These are phyloP conservation scores for Celoporthe dispersa DNA, from an alignment of 2,329 filamentous ascomycete genomes.

Conservation along the genomic window DNA sequence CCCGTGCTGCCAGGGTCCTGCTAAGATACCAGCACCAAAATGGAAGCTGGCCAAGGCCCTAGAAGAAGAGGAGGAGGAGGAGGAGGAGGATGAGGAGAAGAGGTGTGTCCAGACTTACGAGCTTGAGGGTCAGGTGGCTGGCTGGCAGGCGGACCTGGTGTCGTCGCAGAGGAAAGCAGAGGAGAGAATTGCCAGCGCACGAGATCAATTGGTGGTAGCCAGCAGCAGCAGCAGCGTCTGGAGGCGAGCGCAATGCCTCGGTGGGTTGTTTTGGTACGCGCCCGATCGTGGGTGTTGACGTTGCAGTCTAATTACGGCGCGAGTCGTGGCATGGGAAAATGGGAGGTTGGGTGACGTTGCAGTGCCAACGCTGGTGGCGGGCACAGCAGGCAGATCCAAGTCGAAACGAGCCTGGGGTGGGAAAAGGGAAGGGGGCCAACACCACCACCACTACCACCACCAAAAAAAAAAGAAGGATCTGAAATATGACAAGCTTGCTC, in stretches of 20 bases:
- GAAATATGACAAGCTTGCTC: not conserved
- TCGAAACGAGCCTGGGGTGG: conserved; percentile 3
- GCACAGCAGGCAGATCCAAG: conserved; percentile 5
- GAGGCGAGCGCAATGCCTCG: conserved; percentile 1
- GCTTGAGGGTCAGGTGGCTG: conserved; percentile 23
- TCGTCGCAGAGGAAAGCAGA: conserved; percentile 19
- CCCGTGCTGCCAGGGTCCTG: not conserved
- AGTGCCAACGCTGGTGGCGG: conserved; percentile 27
- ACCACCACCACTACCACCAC: too few relatives aligned
- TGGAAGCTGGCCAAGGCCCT: conserved; percentile 6
- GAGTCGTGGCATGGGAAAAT: conserved; percentile 28
- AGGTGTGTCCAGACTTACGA: conserved; percentile 20
- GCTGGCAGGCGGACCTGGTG: conserved; percentile 20
- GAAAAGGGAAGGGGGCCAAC: not conserved
- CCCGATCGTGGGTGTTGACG: conserved; percentile 17
- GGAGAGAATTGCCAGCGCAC: conserved; percentile 9
- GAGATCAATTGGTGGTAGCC: conserved; percentile 25
- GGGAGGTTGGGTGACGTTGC: conserved; percentile 29
- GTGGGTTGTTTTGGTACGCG: conserved; percentile 13
- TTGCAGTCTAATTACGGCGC: conserved; percentile 21
- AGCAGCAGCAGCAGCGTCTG: not conserved
- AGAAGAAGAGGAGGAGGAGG: not conserved
- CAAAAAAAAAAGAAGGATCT: not conserved
- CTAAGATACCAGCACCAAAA: conserved; percentile 5
- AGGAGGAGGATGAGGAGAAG: not conserved